Evolutionary conservation across 805 yeast species (phyloP), one percentile per base, ranked within the genome.

Genomic region (Torulaspora microellipsoides): DNA sequence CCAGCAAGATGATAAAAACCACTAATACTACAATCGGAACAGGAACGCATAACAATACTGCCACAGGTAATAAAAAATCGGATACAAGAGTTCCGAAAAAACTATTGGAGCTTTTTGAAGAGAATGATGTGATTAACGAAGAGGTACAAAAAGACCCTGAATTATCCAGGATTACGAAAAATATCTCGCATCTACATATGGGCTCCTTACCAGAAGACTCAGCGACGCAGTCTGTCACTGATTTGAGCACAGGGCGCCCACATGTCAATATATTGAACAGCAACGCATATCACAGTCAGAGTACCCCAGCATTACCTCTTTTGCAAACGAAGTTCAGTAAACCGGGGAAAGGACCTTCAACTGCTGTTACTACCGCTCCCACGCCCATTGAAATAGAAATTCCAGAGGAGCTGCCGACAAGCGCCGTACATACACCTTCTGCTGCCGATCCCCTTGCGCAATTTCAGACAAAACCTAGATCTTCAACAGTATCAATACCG

Each of bases 321-420:
- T 35, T 62, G 27, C 62, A 59, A 49, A 61, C 65, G 4, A 56
- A 55, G 30, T 59, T 60, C 34, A 53, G 33, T 32, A 58, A 56
- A 23, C 37, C 54, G 0, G 27, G 47, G 4, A 45, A 41, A 35
- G 64, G 59, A 3, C 57, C 60, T 2, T 40, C 51, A 4, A 59
- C 58, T 41, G 53, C 64, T 2, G 48, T 51, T n/a, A 66, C 69
- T 5, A 58, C 77, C 31, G 68, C 69, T 13, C 73, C 77, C 8
- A 76, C 84, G 0, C 83, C 87, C 1, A 71, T 83, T 2, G 76
- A 76, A 47, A 76, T 76, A 47, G 90, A 83, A 58, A 85, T 84
- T 33, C 91, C 91, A 1, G 68, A 64, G 47, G 69, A 65, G 36
- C 43, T 65, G 28, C 69, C 69, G 9, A 52, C 53, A 1, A 57